Conservation (phyloP, 2,329 filamentous ascomycete species). For the Penicillium italicum region DNA sequence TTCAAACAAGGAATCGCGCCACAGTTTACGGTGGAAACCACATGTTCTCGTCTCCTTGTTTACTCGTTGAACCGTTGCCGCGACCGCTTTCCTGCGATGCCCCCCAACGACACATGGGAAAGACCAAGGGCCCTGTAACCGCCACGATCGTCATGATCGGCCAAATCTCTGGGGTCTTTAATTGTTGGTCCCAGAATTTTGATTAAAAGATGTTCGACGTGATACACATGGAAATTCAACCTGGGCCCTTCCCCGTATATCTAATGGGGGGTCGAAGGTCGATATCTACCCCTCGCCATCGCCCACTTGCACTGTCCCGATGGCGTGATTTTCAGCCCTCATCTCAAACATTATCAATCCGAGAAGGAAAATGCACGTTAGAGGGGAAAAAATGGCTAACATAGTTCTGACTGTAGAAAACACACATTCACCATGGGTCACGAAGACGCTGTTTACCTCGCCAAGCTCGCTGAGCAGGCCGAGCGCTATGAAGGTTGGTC, state of each 20-base stretch:
- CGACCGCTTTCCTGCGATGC: conserved; percentile 22
- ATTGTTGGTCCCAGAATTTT: background rate
- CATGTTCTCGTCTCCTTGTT: conserved; percentile 17
- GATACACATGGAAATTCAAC: conserved; percentile 2
- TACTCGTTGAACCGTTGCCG: conserved; percentile 21
- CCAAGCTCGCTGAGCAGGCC: conserved; percentile 99
- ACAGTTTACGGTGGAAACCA: background rate
- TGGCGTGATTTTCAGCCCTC: conserved; percentile 21
- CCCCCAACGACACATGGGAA: conserved; percentile 11
- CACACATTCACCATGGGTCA: conserved; percentile 78
- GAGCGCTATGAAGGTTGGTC: conserved; percentile 96
- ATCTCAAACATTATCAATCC: conserved; percentile 5
- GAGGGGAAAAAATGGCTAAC: background rate
- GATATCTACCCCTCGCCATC: conserved; percentile 24
- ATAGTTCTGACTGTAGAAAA: conserved; percentile 25
- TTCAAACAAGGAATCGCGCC: conserved; percentile 4
- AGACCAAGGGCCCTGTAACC: conserved; percentile 5
- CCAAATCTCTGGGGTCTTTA: background rate
- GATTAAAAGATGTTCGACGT: background rate
- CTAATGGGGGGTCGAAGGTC: background rate
- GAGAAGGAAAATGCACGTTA: background rate
- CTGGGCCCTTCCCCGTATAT: conserved; percentile 3
- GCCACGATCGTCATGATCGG: conserved; percentile 16
- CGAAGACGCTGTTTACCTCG: conserved; percentile 98
- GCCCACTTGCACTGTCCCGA: conserved; percentile 18